phyloP scores from a whole-genome alignment of 164 flowering plant genomes.

The Liriodendron chinense region DNA sequence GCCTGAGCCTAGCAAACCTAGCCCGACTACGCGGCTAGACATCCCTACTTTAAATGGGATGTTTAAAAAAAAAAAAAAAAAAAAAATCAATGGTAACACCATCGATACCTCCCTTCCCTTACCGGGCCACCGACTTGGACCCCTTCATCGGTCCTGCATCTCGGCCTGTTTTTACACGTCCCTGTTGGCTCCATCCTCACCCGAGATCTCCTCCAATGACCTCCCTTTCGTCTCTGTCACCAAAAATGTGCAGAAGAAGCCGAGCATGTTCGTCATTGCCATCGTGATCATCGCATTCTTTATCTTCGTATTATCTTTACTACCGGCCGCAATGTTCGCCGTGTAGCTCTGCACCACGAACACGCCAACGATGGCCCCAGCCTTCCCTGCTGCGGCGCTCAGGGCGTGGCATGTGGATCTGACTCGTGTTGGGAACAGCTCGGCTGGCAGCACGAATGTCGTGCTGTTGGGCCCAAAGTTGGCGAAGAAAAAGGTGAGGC shows the following conservation, averaged over 20 bases:
- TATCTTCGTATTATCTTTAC: slow-evolving; percentile 46
- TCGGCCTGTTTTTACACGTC: not conserved
- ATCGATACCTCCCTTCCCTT: no score
- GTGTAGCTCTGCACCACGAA: slow-evolving; percentile 40
- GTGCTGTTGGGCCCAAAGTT: slow-evolving; percentile 61
- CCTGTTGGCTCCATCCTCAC: slow-evolving; percentile 40
- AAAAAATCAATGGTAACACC: no score
- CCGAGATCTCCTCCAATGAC: slow-evolving; percentile 59
- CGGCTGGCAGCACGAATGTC: slow-evolving; percentile 58
- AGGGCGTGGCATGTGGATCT: slow-evolving; percentile 61
- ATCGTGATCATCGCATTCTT: slow-evolving; percentile 37
- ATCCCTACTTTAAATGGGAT: no score
- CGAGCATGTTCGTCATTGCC: slow-evolving; percentile 45
- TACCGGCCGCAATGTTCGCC: slow-evolving; percentile 57
- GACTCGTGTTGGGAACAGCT: slow-evolving; percentile 52
- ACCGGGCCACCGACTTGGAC: no score
- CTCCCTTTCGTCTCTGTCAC: slow-evolving; percentile 55
- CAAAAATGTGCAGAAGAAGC: slow-evolving; percentile 49
- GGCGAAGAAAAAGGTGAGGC: slow-evolving; percentile 55
- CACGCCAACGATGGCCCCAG: slow-evolving; percentile 53
- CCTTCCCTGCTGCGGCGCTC: slow-evolving; percentile 57
- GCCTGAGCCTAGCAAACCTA: no score
- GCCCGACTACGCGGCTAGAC: no score
- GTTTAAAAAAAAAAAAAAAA: no score
- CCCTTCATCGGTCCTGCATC: not conserved